Base-by-base conservation (phyloP, 352 stramenopile genomes). In the Aphanomyces cochlioides region DNA sequence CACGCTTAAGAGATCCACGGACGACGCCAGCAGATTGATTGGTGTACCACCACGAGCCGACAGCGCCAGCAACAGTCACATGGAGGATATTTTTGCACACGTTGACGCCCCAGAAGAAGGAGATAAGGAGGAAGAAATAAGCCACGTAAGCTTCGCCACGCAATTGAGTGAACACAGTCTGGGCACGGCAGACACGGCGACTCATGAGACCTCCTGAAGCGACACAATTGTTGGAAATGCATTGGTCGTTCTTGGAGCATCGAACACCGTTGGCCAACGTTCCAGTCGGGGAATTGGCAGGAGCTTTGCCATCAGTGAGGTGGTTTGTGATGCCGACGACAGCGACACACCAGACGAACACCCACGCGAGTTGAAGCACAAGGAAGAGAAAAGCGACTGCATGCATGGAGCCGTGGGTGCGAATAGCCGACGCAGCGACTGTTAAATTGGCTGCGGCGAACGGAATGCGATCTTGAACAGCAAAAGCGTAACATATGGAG, bases 21-120 rank as follows among this genome's bases (percentile, higher is more conserved):
- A 96, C 94, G 7, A 90, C 89, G 19, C 82, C 85, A 3, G 73
- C 74, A 37, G 93, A 95, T 61, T 98, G 86, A 13, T 89, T 56
- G 53, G 84, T 84, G 82, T 97, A 98, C 95, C 95, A 99, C 82
- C 97, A 98, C 7, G 90, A 97, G n/a, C 87, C 93, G 15, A 98
- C 90, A 0, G 90, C 97, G 34, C 94, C 95, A 2, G 92, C 87
- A 5, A 97, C 88, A 15, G 92, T 97, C 2, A 88, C 93, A 73
- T 98, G 90, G n/a, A 92, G 78, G 41, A 98, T 77, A 74, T 98
- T 98, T 79, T 92, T 93, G 73, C 91, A 90, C 37, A 97, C 87
- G 53, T 77, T 19, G 41, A 93, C 76, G 0, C 90, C 93, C 96
- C 96, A 99, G 81, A 97, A 97, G 65, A 98, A 97, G 64, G 88